A percentile compares a stretch with the other conserved stretches of the same genome.
These are phyloP conservation scores for Fusarium multiceps DNA, from an alignment of 2,329 filamentous ascomycete species.

Conservation along the genomic window DNA sequence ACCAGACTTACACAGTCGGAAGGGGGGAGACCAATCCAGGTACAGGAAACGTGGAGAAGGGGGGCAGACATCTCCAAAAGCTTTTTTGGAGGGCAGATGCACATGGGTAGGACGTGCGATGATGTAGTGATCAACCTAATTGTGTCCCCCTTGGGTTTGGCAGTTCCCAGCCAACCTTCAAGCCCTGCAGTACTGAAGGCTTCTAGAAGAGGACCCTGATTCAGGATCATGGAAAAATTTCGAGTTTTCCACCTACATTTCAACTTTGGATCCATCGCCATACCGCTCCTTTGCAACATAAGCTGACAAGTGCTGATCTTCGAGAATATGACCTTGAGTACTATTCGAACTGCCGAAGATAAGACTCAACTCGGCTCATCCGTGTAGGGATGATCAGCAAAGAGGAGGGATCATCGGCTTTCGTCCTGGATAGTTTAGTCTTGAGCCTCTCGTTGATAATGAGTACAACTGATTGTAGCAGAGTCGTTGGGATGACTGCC, in stretches of 20 bases:
- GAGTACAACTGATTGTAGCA: background rate
- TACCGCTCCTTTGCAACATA: constrained; percentile 8
- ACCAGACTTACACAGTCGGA: constrained; percentile 14
- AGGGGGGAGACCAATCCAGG: constrained; percentile 21
- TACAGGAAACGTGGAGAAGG: constrained; percentile 27
- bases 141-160: constrained; percentile 35
- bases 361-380: constrained; percentile 2
- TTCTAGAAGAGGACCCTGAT: constrained; percentile 41
- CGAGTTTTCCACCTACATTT: background rate
- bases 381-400: background rate
- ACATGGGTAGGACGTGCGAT: constrained; percentile 40
- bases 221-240: constrained; percentile 10
- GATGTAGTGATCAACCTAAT: constrained; percentile 41
- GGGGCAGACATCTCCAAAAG: constrained; percentile 29
- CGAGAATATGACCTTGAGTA: background rate
- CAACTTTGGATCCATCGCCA: background rate
- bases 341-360: constrained; percentile 8
- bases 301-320: constrained; percentile 5
- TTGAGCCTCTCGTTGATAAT: background rate
- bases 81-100: constrained; percentile 29
- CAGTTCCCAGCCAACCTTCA: constrained; percentile 28
- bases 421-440: background rate
- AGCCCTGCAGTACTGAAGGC: constrained; percentile 30
- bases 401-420: constrained; percentile 17
- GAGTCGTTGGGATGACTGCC: background rate